These are phyloP conservation scores for Noccaea bulbosa DNA, from an alignment of 345 rosid genomes.

Conservation along the genomic window DNA sequence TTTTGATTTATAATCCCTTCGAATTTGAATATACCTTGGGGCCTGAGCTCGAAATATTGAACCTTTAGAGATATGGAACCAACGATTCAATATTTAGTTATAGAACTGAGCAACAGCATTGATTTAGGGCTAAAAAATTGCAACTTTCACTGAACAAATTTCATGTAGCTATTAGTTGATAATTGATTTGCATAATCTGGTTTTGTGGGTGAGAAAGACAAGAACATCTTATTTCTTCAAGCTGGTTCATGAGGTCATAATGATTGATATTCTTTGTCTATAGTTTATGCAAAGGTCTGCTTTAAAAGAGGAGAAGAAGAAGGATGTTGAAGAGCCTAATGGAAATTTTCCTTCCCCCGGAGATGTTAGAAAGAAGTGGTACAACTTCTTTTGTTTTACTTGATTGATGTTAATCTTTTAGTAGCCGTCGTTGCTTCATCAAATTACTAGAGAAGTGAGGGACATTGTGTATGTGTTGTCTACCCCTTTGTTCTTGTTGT, in stretches of 20 bases:
- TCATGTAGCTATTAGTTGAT: background rate
- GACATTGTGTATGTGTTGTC: slow-evolving; percentile 9
- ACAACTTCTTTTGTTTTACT: background rate
- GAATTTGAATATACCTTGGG: background rate
- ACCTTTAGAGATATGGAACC: background rate
- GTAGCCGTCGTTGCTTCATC: background rate
- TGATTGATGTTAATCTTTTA: slow-evolving; percentile 18
- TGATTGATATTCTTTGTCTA: slow-evolving; percentile 9
- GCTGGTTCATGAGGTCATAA: background rate
- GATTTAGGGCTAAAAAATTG: slow-evolving; percentile 23
- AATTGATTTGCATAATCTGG: background rate
- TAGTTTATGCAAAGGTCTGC: slow-evolving; percentile 93
- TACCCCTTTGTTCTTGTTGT: background rate
- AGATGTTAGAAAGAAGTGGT: slow-evolving; percentile 66
- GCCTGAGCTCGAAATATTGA: background rate
- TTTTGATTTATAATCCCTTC: background rate
- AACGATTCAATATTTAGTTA: background rate
- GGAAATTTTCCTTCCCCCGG: slow-evolving; percentile 52
- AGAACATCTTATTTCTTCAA: background rate
- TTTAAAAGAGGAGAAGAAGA: slow-evolving; percentile 60
- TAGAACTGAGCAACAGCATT: background rate
- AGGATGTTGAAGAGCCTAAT: slow-evolving; percentile 61
- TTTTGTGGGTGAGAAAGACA: background rate
- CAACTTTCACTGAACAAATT: background rate
- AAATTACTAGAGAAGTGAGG: background rate